Evolutionary conservation across 441 rosid species (phyloP).

Genomic region (Monsonia emarginata): DNA sequence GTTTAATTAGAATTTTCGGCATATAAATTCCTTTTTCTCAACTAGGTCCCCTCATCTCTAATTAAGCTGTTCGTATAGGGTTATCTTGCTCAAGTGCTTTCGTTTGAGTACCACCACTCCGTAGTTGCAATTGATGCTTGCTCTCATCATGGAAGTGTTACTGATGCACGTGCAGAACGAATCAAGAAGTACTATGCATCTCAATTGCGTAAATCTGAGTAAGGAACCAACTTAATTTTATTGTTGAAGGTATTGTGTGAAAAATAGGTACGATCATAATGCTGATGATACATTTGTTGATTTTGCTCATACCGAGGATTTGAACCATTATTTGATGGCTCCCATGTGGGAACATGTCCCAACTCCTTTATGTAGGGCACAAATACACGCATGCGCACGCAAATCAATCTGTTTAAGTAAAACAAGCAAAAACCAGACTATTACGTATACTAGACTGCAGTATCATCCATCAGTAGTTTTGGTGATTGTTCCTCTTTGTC

Average conservation of each 20-base stretch:
- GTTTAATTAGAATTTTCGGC: background rate
- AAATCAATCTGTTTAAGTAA: no score
- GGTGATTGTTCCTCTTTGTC: no score
- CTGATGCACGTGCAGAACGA: slow-evolving; percentile 69
- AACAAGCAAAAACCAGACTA: no score
- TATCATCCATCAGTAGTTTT: no score
- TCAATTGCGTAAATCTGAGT: slow-evolving; percentile 64
- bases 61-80: slow-evolving; percentile 41
- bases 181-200: slow-evolving; percentile 66
- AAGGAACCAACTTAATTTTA: slow-evolving; percentile 18
- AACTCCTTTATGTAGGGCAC: no score
- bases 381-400: no score
- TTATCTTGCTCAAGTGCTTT: slow-evolving; percentile 83
- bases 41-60: slow-evolving; percentile 10
- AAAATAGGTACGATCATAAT: background rate
- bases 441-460: no score
- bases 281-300: background rate
- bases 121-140: slow-evolving; percentile 83
- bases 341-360: no score
- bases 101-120: slow-evolving; percentile 61
- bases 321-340: no score
- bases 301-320: background rate
- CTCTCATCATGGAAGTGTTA: slow-evolving; percentile 71
- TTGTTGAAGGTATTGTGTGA: background rate
- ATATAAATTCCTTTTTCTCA: background rate